Evolutionary conservation across 2,329 filamentous ascomycete species (phyloP), one percentile per base, ranked within the genome.

Genomic region (Xylaria sp.): DNA sequence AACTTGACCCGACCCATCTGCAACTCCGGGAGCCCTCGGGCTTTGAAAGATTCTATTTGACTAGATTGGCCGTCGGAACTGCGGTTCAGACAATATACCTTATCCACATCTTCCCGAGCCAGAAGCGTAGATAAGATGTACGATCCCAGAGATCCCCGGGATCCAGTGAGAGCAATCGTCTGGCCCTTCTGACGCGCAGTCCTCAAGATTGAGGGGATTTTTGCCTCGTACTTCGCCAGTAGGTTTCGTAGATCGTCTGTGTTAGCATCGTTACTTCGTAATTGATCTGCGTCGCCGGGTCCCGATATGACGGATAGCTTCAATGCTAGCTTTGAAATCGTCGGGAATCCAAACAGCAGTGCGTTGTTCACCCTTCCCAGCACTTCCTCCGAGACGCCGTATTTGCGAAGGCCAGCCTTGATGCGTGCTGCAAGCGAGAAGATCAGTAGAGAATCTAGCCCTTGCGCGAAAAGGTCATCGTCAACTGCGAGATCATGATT

Each of bases 361-460:
- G 53, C 58, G 19, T 61, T 69, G 19, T 68, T 55, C 3, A 72
- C 55, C 34, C 39, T 53, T 19, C 21, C n/a, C 2, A 70, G n/a
- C 17, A 61, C 47, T n/a, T 71, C 64, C 9, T 74, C 71, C 0
- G 66, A 2, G 24, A 70, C 32, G 8, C 64, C 69, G 45, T 64
- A 66, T 54, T 64, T 68, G 27, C 73, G 68, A 30, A 76, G 67
- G 2, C 70, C 72, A 1, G 74, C 74, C 53, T 75, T 76, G 45
- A 76, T 67, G 8, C 73, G 71, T 7, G 74, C 71, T 30, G 65
- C 64, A 3, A 73, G 68, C 19, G 73, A 54, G 11, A 72, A 74
- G 12, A 75, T 71, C 30, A 67, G 67, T 19, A 75, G 68, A 9
- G 74, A 76, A 57, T 76, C 74, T 2, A 76, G 54, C 1, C 74